A percentile compares a stretch with the other conserved stretches of the same genome.
Conservation (phyloP, 2,329 filamentous ascomycete species). For the Thermomyces lanuginosus region DNA sequence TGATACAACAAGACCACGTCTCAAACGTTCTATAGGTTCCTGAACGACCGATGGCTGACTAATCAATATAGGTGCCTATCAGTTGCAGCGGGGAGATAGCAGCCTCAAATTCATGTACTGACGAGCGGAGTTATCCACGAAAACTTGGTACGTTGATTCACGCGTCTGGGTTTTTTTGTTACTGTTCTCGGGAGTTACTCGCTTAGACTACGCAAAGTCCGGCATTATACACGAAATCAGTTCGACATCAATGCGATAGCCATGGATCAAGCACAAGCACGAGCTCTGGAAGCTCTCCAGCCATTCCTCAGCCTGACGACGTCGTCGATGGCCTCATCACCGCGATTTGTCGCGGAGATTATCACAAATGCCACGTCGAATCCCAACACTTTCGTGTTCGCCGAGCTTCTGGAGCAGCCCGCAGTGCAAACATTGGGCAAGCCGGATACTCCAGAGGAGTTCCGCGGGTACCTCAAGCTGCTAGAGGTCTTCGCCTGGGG, state of each 20-base stretch:
- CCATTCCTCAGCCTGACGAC: constrained; percentile 85
- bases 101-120: no score
- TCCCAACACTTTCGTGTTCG: constrained; percentile 80
- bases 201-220: no score
- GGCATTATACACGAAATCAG: no score
- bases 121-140: no score
- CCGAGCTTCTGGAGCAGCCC: constrained; percentile 70
- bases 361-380: constrained; percentile 78
- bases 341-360: constrained; percentile 70
- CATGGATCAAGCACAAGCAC: constrained; percentile 34
- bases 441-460: constrained; percentile 41
- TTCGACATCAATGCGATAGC: background rate
- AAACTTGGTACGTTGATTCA: no score
- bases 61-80: no score
- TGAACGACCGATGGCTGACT: no score
- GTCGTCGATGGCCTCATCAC: constrained; percentile 53
- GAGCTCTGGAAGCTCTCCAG: constrained; percentile 46
- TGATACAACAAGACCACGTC: no score
- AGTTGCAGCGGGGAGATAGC: no score
- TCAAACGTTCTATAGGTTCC: no score
- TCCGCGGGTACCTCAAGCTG: constrained; percentile 47
- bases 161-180: no score
- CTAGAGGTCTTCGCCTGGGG: constrained; percentile 87
- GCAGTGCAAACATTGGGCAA: constrained; percentile 57
- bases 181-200: no score